phyloP scores from a whole-genome alignment of 2,329 filamentous ascomycete species.

The Diaporthe destruens region DNA sequence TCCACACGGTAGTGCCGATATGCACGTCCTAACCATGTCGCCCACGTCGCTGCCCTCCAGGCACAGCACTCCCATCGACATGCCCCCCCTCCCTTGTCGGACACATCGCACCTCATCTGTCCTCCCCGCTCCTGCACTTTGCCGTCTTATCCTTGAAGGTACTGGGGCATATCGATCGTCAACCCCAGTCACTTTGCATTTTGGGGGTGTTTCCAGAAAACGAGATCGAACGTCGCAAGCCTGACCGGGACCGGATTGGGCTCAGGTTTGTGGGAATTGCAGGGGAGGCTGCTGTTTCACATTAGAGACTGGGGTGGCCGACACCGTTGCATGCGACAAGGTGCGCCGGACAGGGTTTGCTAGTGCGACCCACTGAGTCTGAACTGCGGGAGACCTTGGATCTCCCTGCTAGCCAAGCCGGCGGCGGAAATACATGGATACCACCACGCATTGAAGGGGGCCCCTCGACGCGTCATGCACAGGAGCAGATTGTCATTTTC shows the following conservation, averaged over 20 bases:
- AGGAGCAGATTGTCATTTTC: constrained; percentile 31
- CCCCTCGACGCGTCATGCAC: constrained; percentile 42
- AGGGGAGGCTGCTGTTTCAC: constrained; percentile 67
- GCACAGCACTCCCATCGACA: neutral
- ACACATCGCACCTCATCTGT: neutral
- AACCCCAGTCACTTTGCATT: constrained; percentile 5
- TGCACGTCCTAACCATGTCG: constrained; percentile 4
- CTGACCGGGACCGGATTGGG: constrained; percentile 57
- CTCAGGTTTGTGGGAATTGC: constrained; percentile 57
- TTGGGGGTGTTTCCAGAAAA: constrained; percentile 55
- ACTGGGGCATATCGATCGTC: neutral
- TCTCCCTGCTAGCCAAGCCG: constrained; percentile 43
- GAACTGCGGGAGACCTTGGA: constrained; percentile 38
- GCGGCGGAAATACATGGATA: constrained; percentile 42
- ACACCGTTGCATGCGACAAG: constrained; percentile 53
- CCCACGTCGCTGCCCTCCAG: constrained; percentile 8
- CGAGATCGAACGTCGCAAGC: constrained; percentile 58
- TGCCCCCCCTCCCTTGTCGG: neutral
- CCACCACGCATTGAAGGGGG: constrained; percentile 41
- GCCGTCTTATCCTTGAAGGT: neutral
- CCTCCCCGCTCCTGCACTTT: constrained; percentile 3
- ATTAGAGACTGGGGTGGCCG: constrained; percentile 55
- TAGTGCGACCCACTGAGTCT: constrained; percentile 45
- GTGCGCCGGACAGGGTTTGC: constrained; percentile 46
- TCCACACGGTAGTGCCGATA: constrained; percentile 34